These are phyloP conservation scores for Phytophthora sojae DNA, from an alignment of 352 stramenopile genomes.

Conservation along the genomic window DNA sequence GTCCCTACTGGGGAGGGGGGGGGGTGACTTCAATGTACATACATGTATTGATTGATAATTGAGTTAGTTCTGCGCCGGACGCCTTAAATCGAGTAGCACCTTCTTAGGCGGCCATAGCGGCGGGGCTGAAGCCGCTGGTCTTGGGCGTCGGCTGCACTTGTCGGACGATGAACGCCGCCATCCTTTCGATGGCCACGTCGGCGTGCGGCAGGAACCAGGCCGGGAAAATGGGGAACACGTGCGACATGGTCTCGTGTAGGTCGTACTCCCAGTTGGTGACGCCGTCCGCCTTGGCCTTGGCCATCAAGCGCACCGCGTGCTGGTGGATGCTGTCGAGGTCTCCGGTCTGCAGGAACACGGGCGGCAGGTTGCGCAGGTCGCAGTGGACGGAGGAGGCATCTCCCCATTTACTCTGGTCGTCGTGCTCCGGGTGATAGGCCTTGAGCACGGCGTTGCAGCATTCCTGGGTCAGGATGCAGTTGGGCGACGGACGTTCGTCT, in stretches of 20 bases:
- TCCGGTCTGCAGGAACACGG: constrained; percentile 50
- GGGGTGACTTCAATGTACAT: constrained; percentile 5
- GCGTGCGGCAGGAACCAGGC: constrained; percentile 45
- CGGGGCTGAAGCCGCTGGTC: constrained; percentile 24
- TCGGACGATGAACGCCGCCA: constrained; percentile 41
- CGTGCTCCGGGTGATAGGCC: constrained; percentile 32
- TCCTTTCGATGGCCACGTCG: constrained; percentile 36
- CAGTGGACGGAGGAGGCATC: constrained; percentile 54
- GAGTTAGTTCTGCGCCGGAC: background rate
- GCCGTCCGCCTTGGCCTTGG: constrained; percentile 45
- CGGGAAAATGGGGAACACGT: constrained; percentile 53
- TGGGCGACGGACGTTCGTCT: constrained; percentile 27
- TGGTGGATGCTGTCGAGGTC: constrained; percentile 45
- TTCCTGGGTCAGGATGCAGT: constrained; percentile 45
- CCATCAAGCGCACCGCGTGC: constrained; percentile 39
- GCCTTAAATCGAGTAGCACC: constrained; percentile 1
- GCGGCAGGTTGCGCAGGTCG: constrained; percentile 45
- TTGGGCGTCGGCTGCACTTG: constrained; percentile 35
- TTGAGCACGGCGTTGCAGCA: constrained; percentile 29
- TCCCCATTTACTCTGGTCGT: constrained; percentile 40
- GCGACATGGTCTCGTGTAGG: constrained; percentile 43
- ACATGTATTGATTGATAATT: background rate
- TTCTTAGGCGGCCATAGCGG: constrained; percentile 36
- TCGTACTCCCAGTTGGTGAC: constrained; percentile 51
- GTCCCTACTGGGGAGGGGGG: background rate